A percentile compares a stretch with the other conserved stretches of the same genome.
Conservation (phyloP, 805 yeast species). For the Komagataella kurtzmanii region DNA sequence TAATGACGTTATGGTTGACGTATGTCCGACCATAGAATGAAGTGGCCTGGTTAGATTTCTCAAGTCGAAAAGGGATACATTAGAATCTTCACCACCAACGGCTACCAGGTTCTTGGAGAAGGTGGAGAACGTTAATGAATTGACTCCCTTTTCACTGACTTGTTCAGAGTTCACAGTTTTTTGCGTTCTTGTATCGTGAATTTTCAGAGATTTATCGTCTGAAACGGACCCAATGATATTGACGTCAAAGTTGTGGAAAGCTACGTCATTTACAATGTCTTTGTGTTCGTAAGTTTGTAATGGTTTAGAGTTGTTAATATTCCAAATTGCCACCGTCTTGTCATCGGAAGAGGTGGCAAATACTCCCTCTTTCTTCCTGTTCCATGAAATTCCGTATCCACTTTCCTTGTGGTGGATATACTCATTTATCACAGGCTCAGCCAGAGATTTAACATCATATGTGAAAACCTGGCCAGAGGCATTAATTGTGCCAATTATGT, state of each 20-base stretch:
- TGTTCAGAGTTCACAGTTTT: slow-evolving; percentile 11
- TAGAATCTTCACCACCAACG: slow-evolving; percentile 57
- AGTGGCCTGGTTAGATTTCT: slow-evolving; percentile 29
- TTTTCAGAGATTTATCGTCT: slow-evolving; percentile 45
- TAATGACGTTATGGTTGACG: slow-evolving; percentile 53
- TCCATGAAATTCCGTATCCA: slow-evolving; percentile 72
- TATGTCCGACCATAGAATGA: slow-evolving; percentile 74
- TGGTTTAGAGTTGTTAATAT: slow-evolving; percentile 21
- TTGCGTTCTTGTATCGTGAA: slow-evolving; percentile 37
- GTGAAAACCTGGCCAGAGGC: slow-evolving; percentile 51
- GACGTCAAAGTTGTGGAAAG: slow-evolving; percentile 47
- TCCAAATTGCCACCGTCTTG: slow-evolving; percentile 48
- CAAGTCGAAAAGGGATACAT: slow-evolving; percentile 51
- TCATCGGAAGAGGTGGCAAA: slow-evolving; percentile 59
- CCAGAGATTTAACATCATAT: slow-evolving; percentile 25
- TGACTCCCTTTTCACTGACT: slow-evolving; percentile 29
- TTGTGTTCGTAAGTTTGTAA: slow-evolving; percentile 24
- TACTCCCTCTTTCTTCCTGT: slow-evolving; percentile 28
- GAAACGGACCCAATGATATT: slow-evolving; percentile 58
- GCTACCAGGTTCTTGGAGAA: slow-evolving; percentile 49
- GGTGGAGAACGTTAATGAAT: slow-evolving; percentile 53
- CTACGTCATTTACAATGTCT: slow-evolving; percentile 62
- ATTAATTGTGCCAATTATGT: slow-evolving; percentile 48
- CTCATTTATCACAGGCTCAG: slow-evolving; percentile 12
- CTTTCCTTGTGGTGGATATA: slow-evolving; percentile 46